Evolutionary conservation across 768 basidiomycete species (phyloP).

Genomic region (Lactarius vividus): DNA sequence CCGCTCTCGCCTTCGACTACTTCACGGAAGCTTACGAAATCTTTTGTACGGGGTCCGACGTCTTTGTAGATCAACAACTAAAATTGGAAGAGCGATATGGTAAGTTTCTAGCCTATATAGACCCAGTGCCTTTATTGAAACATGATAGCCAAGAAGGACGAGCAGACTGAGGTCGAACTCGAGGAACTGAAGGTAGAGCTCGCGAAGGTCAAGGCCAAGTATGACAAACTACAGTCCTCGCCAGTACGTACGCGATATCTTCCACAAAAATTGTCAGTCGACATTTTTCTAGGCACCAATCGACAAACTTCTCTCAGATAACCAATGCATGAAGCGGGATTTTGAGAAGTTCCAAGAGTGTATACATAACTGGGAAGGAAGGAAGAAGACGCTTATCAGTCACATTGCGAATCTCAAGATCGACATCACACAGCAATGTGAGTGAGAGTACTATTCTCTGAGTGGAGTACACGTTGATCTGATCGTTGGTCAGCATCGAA

Average conservation of each 20-base stretch:
- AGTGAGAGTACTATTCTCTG: constrained; percentile 24
- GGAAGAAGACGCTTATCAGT: constrained; percentile 66
- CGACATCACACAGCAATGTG: constrained; percentile 58
- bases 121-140: neutral
- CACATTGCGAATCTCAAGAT: constrained; percentile 65
- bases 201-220: constrained; percentile 48
- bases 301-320: constrained; percentile 58
- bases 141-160: constrained; percentile 62
- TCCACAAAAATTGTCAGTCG: neutral
- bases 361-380: constrained; percentile 63
- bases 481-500: constrained; percentile 32
- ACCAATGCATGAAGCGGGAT: constrained; percentile 66
- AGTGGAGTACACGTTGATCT: neutral
- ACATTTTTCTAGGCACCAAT: constrained; percentile 45
- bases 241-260: constrained; percentile 44
- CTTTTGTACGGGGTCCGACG: constrained; percentile 67
- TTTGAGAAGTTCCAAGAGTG: constrained; percentile 77
- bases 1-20: constrained; percentile 75
- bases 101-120: constrained; percentile 35
- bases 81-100: constrained; percentile 75
- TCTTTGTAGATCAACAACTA: constrained; percentile 67
- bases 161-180: constrained; percentile 60
- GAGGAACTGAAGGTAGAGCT: constrained; percentile 53
- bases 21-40: constrained; percentile 61
- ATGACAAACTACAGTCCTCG: constrained; percentile 58